phyloP scores from a whole-genome alignment of 2,329 filamentous ascomycete genomes.

The Fusarium citri region DNA sequence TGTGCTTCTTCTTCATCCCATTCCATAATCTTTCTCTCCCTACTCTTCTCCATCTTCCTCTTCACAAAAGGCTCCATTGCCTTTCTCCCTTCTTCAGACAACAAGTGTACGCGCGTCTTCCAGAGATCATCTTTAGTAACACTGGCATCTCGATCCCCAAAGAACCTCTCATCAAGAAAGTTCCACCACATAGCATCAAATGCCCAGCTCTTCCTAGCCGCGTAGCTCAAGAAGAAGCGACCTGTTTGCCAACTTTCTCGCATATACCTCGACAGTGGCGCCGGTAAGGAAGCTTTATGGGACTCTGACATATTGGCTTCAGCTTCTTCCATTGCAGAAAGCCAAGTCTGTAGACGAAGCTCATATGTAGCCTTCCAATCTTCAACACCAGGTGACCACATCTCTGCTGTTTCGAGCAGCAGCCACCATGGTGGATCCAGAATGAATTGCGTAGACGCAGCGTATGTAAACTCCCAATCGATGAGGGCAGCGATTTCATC shows the following conservation, averaged over 20 bases:
- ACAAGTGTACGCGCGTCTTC: conserved; percentile 46
- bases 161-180: conserved; percentile 37
- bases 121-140: conserved; percentile 39
- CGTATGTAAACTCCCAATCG: conserved; percentile 56
- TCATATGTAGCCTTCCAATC: not conserved
- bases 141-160: conserved; percentile 31
- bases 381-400: not conserved
- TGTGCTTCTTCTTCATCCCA: conserved; percentile 34
- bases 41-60: conserved; percentile 47
- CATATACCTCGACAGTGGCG: not conserved
- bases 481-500: conserved; percentile 44
- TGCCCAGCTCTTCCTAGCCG: not conserved
- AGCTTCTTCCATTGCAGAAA: not conserved
- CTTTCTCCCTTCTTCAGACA: conserved; percentile 42
- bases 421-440: conserved; percentile 47
- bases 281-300: not conserved
- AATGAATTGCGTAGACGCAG: conserved; percentile 49
- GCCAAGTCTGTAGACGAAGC: not conserved
- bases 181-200: not conserved
- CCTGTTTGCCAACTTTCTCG: not conserved
- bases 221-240: not conserved
- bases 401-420: not conserved
- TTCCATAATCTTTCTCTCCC: conserved; percentile 41
- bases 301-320: not conserved
- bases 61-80: conserved; percentile 49